A percentile compares a stretch with the other conserved stretches of the same genome.
These are phyloP conservation scores for Cyathus striatus DNA, from an alignment of 768 basidiomycete species.

Conservation along the genomic window DNA sequence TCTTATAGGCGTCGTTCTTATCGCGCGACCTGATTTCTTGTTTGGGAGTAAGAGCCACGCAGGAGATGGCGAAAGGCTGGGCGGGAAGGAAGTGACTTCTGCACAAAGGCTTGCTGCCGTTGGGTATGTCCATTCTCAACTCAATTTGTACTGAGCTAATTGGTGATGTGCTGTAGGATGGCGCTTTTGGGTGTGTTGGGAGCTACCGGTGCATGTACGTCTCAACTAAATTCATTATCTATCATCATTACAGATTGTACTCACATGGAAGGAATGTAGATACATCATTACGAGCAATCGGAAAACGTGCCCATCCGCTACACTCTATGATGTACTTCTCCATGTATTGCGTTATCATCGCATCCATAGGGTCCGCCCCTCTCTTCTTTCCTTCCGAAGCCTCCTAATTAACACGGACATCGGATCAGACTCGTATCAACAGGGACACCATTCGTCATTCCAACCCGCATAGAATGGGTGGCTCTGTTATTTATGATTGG, in stretches of 20 bases:
- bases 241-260: neutral
- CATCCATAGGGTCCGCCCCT: constrained; percentile 25
- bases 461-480: constrained; percentile 39
- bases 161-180: constrained; percentile 30
- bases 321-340: constrained; percentile 71
- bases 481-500: constrained; percentile 44
- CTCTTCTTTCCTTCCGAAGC: too few species aligned
- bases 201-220: constrained; percentile 64
- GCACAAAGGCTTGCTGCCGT: constrained; percentile 54
- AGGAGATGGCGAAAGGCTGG: constrained; percentile 19
- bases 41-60: constrained; percentile 41
- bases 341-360: constrained; percentile 41
- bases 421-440: too few species aligned
- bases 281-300: constrained; percentile 55
- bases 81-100: constrained; percentile 24
- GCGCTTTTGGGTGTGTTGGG: constrained; percentile 65
- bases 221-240: neutral
- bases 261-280: too few species aligned
- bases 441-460: constrained; percentile 38
- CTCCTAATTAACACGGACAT: too few species aligned
- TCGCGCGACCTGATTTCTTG: constrained; percentile 72
- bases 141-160: neutral
- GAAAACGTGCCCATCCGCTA: constrained; percentile 68
- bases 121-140: constrained; percentile 26
- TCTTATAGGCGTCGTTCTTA: constrained; percentile 72